Evolutionary conservation across 2,329 filamentous ascomycete genomes (phyloP), one percentile per base, ranked within the genome.

Genomic region (Orbilia ellipsospora): DNA sequence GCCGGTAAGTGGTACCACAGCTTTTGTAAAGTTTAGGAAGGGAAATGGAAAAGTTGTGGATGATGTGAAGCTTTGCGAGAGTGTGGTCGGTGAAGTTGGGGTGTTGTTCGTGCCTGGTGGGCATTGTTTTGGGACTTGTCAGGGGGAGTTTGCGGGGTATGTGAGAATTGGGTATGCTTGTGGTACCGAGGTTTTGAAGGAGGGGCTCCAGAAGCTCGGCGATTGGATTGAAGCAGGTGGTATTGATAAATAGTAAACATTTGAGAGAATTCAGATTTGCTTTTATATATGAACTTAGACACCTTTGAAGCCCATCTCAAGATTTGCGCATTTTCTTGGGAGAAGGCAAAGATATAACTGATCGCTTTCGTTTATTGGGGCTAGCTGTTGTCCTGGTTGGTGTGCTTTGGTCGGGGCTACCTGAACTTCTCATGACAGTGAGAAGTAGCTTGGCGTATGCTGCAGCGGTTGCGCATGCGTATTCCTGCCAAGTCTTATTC

Each of bases 1-100:
- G 81, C 93, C 93, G 0, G 87, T 87, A 4, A 92, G 91, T 0
- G 93, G 92, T 0, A 96, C 92, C 1, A 94, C 91, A 7, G 90
- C 91, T 0, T 92, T 96, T 79, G 83, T 96, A 78, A 85, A 84
- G 63, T 85, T 86, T 60, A 86, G 87, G 54, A 69, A 69, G 12
- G 42, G 15, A 18, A 88, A 87, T 0, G 81, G 84, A 0, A 84
- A 86, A 80, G 85, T 88, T 1, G 86, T 96, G 0, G 88, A 94
- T 79, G 90, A 94, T 77, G 87, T 87, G n/a, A 84, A 85, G 2
- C 90, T 96, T 78, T 94, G 91, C 79, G 83, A 88, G 78, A 86
- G 88, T 80, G 82, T 96, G 42, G 83, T 92, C 28, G 86, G 89
- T 61, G 87, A 89, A 82, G 90, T 87, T 0, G 91, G 91, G 16